Evolutionary conservation across 768 basidiomycete genomes (phyloP), one percentile per base, ranked within the genome.

Genomic region (Hemileccinum impolitum): DNA sequence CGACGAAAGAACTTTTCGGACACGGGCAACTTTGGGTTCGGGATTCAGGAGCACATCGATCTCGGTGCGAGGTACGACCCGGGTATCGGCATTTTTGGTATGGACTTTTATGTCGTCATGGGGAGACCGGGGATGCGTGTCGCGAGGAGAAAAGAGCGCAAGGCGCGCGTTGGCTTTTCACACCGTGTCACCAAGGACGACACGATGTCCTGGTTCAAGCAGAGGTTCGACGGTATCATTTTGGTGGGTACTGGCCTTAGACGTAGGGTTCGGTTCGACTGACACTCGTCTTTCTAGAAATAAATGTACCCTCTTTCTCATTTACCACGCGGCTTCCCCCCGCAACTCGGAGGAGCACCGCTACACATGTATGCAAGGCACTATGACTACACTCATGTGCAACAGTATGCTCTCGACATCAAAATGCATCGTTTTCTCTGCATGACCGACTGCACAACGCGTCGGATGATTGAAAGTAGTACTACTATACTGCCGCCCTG

Each of bases 61-160:
- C 77, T 99, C 58, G 95, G 95, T 67, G 95, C 95, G 63, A 85
- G 95, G 67, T 99, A 99, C 75, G 95, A 99, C 72, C 95, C 95
- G 54, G 80, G 81, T 65, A 97, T 99, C 65, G 95, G 95, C 84
- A 97, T 98, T 72, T 97, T 97, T 69, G 95, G 95, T 58, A 97
- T 97, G 95, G 95, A 99, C 76, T 98, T 99, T 76, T 94, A 85
- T 67, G 88, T 90, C 59, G 92, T 95, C 52, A 95, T 99, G 94
- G 94, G 93, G 59, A 85, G 95, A 62, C 93, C 94, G 44, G 95
- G 95, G 59, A 82, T 77, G 62, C 89, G 94, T 53, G 90, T 99
- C 38, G 85, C 94, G 60, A 82, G 82, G 76, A 78, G 94, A 75
- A 96, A 88, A 77, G 82, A 88, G 72, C 86, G 85, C 75, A 89